Evolutionary conservation across 352 stramenopile genomes (phyloP).

Genomic region (Albugo laibachii): DNA sequence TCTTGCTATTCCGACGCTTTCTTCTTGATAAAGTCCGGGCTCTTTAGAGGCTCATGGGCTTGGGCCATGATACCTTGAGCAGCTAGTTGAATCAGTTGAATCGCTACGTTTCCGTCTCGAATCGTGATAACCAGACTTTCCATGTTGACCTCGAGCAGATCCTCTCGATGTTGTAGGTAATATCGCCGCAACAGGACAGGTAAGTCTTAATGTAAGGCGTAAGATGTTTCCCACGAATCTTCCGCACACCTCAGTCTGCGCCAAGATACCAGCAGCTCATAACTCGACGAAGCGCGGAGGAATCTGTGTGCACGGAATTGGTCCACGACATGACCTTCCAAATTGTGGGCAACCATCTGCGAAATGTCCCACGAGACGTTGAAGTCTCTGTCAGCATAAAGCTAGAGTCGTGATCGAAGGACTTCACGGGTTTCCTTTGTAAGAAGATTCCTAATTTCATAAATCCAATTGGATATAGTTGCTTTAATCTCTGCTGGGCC

Average conservation of each 20-base stretch:
- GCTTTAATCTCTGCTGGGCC: neutral
- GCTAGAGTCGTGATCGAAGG: neutral
- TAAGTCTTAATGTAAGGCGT: no score
- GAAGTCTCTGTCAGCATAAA: neutral
- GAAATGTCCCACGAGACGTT: neutral
- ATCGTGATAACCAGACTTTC: no score
- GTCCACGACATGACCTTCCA: slow-evolving; percentile 1
- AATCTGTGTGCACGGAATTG: neutral
- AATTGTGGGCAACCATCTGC: slow-evolving; percentile 1
- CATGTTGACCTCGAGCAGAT: no score
- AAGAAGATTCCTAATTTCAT: neutral
- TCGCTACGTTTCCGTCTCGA: no score
- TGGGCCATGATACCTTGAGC: no score
- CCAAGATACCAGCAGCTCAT: slow-evolving; percentile 11
- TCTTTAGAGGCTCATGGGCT: no score
- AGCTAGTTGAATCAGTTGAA: no score
- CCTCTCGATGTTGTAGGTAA: no score
- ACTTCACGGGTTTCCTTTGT: neutral
- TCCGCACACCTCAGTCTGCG: slow-evolving; percentile 8
- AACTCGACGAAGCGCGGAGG: neutral
- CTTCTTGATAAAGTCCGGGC: no score
- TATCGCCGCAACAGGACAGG: no score
- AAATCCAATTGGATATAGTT: neutral
- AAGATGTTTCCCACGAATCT: slow-evolving; percentile 8
- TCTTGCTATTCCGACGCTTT: no score